phyloP scores from a whole-genome alignment of 345 rosid genomes.

The Rhodomyrtus tomentosa region DNA sequence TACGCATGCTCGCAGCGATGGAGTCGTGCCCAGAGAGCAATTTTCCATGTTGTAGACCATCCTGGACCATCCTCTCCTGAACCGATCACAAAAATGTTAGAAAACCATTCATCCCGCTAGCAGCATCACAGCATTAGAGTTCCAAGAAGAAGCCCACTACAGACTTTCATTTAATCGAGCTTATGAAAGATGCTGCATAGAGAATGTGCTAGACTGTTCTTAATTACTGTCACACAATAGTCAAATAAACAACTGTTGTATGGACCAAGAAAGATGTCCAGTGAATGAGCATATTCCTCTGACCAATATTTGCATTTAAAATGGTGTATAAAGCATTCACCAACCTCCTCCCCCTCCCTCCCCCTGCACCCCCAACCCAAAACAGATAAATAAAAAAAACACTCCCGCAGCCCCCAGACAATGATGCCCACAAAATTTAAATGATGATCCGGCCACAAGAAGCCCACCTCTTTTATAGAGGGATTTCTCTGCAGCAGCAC shows the following conservation, averaged over 20 bases:
- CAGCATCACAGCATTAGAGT: neutral
- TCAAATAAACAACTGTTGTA: neutral
- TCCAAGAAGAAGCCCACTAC: neutral
- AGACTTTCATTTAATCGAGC: neutral
- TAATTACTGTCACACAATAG: neutral
- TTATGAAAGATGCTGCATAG: neutral
- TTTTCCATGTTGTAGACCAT: conserved; percentile 94
- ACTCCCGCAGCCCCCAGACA: neutral
- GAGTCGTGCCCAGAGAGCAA: conserved; percentile 80
- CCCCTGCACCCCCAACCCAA: too few relatives aligned
- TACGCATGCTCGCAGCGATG: conserved; percentile 60
- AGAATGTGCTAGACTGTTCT: neutral
- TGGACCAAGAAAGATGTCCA: neutral
- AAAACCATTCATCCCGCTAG: neutral
- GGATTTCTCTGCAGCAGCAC: conserved; percentile 61
- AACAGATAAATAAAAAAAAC: neutral
- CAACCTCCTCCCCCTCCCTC: neutral
- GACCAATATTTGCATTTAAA: neutral
- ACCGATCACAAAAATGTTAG: neutral
- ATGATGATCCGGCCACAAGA: neutral
- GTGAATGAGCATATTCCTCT: neutral
- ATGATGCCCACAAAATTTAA: neutral
- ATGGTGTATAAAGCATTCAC: neutral
- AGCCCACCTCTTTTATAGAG: conserved; percentile 69
- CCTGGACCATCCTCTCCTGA: conserved; percentile 96